Evolutionary conservation across 2,329 filamentous ascomycete genomes (phyloP).

Genomic region (Pseudogymnoascus sp.): DNA sequence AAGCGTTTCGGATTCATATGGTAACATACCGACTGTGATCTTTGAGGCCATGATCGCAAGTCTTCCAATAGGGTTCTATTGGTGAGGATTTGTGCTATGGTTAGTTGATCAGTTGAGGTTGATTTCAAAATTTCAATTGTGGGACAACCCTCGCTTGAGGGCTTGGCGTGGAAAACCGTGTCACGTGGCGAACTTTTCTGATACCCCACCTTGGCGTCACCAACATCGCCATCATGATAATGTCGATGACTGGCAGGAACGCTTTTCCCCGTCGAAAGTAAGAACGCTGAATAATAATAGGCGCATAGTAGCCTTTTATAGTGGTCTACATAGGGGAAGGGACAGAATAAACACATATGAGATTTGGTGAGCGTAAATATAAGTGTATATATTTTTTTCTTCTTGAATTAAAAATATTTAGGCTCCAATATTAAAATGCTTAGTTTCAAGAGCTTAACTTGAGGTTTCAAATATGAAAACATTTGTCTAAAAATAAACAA

Average conservation of each 20-base stretch:
- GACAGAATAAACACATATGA: too few relatives aligned
- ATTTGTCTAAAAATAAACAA: too few relatives aligned
- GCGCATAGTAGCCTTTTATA: too few relatives aligned
- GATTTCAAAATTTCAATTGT: constrained; percentile 10
- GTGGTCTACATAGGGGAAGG: too few relatives aligned
- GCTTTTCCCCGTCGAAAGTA: neutral
- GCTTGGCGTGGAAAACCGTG: neutral
- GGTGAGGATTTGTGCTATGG: constrained; percentile 51
- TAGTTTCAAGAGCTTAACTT: too few relatives aligned
- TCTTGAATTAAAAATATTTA: too few relatives aligned
- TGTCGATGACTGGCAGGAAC: neutral
- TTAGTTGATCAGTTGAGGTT: constrained; percentile 10
- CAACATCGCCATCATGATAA: neutral
- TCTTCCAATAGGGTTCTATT: constrained; percentile 72
- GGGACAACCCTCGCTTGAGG: constrained; percentile 7
- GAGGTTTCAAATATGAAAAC: too few relatives aligned
- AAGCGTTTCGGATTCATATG: constrained; percentile 3
- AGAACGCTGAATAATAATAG: too few relatives aligned
- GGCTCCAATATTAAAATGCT: too few relatives aligned
- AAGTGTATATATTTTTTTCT: too few relatives aligned
- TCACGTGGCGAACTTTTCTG: constrained; percentile 5
- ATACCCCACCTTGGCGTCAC: neutral
- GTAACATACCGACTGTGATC: constrained; percentile 62
- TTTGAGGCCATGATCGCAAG: constrained; percentile 75
- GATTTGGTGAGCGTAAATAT: too few relatives aligned